These are phyloP conservation scores for Zygotorulaspora chibaensis DNA, from an alignment of 805 yeast genomes.

Conservation along the genomic window DNA sequence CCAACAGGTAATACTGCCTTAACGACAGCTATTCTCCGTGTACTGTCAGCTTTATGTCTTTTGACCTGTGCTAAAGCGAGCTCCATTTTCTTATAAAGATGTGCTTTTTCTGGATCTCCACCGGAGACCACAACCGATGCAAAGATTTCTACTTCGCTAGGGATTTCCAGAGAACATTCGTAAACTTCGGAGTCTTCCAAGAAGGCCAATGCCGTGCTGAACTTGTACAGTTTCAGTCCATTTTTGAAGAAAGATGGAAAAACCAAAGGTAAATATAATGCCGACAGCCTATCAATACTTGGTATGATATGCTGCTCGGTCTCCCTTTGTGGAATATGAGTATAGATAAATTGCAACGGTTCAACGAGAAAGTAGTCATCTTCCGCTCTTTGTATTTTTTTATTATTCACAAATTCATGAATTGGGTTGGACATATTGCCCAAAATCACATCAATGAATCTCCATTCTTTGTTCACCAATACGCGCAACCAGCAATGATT, in stretches of 20 bases:
- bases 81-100: conserved; percentile 32
- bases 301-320: conserved; percentile 85
- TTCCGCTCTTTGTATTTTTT: conserved; percentile 32
- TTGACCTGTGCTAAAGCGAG: conserved; percentile 72
- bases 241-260: conserved; percentile 73
- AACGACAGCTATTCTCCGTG: conserved; percentile 62
- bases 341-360: conserved; percentile 70
- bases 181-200: conserved; percentile 71
- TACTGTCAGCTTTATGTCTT: conserved; percentile 49
- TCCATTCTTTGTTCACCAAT: conserved; percentile 68
- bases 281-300: conserved; percentile 71
- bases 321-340: conserved; percentile 79
- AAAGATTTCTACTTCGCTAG: conserved; percentile 63
- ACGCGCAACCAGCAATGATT: conserved; percentile 91
- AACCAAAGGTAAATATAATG: conserved; percentile 78
- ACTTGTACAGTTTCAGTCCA: conserved; percentile 56
- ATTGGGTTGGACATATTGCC: conserved; percentile 57
- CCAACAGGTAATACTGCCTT: conserved; percentile 76
- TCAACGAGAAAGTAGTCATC: conserved; percentile 70
- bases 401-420: conserved; percentile 38
- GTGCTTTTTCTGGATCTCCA: conserved; percentile 23
- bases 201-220: conserved; percentile 71
- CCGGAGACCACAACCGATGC: conserved; percentile 53
- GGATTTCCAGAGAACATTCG: conserved; percentile 72
- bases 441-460: conserved; percentile 68